phyloP scores from a whole-genome alignment of 73 alveolate genomes.

The Symbiodinium natans region DNA sequence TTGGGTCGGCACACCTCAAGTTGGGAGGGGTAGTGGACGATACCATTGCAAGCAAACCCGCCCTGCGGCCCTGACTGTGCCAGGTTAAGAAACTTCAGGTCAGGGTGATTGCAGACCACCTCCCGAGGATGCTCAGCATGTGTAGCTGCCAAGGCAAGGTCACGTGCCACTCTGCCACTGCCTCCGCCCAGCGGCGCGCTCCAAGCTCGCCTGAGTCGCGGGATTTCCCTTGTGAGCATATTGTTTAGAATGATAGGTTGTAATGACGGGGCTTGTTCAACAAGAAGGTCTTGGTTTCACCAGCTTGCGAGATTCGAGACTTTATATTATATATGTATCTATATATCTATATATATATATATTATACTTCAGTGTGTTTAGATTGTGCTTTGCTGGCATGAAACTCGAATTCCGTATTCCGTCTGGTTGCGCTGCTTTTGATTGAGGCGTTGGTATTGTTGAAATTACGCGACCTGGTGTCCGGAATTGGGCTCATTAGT shows the following conservation, averaged over 20 bases:
- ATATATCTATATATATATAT: neutral
- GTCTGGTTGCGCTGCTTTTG: no score
- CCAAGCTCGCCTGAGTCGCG: constrained; percentile 57
- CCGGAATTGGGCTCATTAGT: no score
- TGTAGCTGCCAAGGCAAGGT: neutral
- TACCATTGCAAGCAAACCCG: no score
- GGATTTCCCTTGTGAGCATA: neutral
- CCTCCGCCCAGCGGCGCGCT: constrained; percentile 94
- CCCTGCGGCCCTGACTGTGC: constrained; percentile 37
- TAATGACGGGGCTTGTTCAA: no score
- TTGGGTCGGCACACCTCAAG: no score
- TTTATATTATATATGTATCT: neutral
- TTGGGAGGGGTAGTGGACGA: no score
- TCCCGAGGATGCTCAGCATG: neutral
- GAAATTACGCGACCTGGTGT: no score
- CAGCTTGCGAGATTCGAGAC: neutral
- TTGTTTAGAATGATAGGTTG: no score
- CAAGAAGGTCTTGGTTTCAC: no score
- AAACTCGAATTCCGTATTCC: no score
- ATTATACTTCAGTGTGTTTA: no score
- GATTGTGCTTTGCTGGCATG: neutral
- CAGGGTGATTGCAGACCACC: constrained; percentile 91
- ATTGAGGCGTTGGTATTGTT: no score
- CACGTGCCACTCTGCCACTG: neutral
- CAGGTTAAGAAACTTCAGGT: constrained; percentile 58